Conservation (phyloP, 129 eudicot species). For the sunflower (Helianthus annuus) region DNA sequence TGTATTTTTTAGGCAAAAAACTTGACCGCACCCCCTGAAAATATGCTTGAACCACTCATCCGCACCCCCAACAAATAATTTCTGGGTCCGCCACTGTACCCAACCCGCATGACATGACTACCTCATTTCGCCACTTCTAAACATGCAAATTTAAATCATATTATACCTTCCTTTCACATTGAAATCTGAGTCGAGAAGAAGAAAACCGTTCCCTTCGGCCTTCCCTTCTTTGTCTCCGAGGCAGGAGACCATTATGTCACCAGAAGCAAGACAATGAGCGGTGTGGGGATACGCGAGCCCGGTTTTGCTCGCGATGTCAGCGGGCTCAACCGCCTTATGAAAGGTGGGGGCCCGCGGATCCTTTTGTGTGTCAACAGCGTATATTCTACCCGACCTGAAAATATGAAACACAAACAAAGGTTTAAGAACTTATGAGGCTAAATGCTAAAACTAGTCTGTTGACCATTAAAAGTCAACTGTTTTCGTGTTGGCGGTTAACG, state of each 20-base stretch:
- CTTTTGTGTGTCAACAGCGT: constrained; percentile 75
- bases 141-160: background rate
- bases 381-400: constrained; percentile 88
- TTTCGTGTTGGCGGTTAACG: constrained; percentile 6
- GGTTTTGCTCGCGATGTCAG: constrained; percentile 22
- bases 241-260: constrained; percentile 93
- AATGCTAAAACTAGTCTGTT: background rate
- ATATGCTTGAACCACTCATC: too few species aligned
- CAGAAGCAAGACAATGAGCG: constrained; percentile 96
- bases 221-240: constrained; percentile 97
- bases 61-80: too few species aligned
- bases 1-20: too few species aligned
- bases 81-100: too few species aligned
- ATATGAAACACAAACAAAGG: background rate
- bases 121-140: constrained; percentile 1
- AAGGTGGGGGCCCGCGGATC: constrained; percentile 78
- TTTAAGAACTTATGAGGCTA: too few species aligned
- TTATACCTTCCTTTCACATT: constrained; percentile 92
- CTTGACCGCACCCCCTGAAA: too few species aligned
- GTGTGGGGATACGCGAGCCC: constrained; percentile 97
- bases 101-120: too few species aligned
- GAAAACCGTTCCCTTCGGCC: constrained; percentile 90
- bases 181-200: constrained; percentile 82
- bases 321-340: constrained; percentile 82
- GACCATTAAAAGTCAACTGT: background rate